phyloP scores from a whole-genome alignment of 2,329 filamentous ascomycete genomes.

The Sporothrix mexicana region DNA sequence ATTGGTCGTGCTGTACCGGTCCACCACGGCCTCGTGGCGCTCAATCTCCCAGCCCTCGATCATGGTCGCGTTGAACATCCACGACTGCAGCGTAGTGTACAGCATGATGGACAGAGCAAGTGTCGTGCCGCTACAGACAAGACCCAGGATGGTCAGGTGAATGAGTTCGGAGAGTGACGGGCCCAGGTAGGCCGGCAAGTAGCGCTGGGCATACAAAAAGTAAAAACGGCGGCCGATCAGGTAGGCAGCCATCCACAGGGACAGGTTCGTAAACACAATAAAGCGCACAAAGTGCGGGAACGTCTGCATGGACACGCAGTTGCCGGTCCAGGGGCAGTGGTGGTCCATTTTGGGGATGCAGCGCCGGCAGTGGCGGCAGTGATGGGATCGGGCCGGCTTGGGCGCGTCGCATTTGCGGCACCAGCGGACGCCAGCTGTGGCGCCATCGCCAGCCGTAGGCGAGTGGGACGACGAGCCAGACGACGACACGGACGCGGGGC shows the following conservation, averaged over 20 bases:
- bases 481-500: constrained; percentile 24
- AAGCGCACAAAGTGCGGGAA: constrained; percentile 85
- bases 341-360: constrained; percentile 85
- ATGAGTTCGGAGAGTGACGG: constrained; percentile 65
- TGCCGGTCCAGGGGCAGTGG: constrained; percentile 84
- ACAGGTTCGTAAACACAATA: constrained; percentile 69
- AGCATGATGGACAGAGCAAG: constrained; percentile 70
- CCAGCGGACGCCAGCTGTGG: constrained; percentile 55
- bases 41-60: constrained; percentile 81
- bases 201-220: constrained; percentile 67
- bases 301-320: constrained; percentile 82
- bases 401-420: constrained; percentile 76
- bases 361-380: constrained; percentile 76
- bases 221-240: constrained; percentile 65
- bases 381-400: constrained; percentile 79
- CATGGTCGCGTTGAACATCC: constrained; percentile 74
- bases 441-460: constrained; percentile 7
- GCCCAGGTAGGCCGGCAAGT: constrained; percentile 75
- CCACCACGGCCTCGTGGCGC: constrained; percentile 63
- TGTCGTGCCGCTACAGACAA: constrained; percentile 64
- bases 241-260: constrained; percentile 66
- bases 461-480: constrained; percentile 28
- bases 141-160: constrained; percentile 64
- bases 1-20: constrained; percentile 50
- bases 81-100: constrained; percentile 64